Conservation (phyloP, 257 asterid species). For the Plantago ovata region DNA sequence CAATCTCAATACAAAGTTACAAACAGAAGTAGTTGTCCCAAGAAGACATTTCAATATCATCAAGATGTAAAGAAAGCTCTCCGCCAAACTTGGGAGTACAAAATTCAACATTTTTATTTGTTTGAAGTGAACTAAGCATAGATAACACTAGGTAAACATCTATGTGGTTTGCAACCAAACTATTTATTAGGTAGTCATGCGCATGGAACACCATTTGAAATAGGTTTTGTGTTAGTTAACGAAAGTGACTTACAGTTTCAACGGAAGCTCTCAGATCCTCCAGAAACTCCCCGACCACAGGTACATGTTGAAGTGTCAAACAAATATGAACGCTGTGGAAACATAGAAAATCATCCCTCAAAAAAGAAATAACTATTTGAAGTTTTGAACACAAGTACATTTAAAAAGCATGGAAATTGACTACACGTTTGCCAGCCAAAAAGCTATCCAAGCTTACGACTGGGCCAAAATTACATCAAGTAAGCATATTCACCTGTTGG, state of each 20-base stretch:
- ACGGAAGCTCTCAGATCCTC: conserved; percentile 72
- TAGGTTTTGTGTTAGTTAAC: not conserved
- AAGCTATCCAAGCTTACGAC: not conserved
- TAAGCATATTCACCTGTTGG: conserved; percentile 62
- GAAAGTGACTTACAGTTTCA: conserved; percentile 53
- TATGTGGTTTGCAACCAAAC: not conserved
- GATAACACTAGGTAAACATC: not conserved
- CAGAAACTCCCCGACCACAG: conserved; percentile 61
- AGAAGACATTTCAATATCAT: not conserved
- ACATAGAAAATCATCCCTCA: conserved; percentile 10
- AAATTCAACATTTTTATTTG: not conserved
- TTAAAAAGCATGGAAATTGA: no score
- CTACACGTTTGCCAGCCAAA: not conserved
- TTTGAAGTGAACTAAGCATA: not conserved
- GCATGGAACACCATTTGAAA: not conserved
- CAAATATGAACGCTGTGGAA: conserved; percentile 85
- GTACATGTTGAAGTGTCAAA: conserved; percentile 90
- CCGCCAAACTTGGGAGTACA: not conserved
- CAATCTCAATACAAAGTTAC: not conserved
- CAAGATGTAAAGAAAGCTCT: no score
- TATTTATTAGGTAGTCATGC: not conserved
- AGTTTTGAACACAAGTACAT: no score
- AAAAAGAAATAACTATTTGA: no score
- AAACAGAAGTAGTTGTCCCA: not conserved
- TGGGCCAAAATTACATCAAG: not conserved